phyloP scores from a whole-genome alignment of 495 filamentous ascomycete genomes.

The Penicillium turbatum region DNA sequence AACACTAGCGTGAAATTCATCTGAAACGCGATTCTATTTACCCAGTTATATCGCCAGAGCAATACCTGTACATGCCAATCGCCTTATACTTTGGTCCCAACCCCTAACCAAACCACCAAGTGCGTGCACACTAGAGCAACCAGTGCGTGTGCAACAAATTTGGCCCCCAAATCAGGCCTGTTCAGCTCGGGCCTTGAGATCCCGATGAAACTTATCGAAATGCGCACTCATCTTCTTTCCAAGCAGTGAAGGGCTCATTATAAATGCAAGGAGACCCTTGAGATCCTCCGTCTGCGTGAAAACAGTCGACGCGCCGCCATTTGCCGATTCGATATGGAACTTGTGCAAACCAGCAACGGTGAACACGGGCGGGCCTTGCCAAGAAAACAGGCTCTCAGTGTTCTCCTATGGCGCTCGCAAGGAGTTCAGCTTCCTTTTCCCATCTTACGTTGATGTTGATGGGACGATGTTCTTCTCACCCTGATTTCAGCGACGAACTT shows the following conservation, averaged over 20 bases:
- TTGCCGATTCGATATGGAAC: slow-evolving; percentile 23
- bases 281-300: slow-evolving; percentile 26
- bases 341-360: slow-evolving; percentile 23
- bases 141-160: background rate
- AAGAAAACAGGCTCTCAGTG: slow-evolving; percentile 21
- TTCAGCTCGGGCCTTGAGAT: slow-evolving; percentile 25
- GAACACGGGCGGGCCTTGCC: slow-evolving; percentile 30
- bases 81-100: background rate
- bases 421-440: slow-evolving; percentile 3
- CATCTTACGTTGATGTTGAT: too few species aligned
- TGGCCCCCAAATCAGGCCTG: slow-evolving; percentile 2
- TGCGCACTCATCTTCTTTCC: slow-evolving; percentile 22
- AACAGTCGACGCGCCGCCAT: slow-evolving; percentile 25
- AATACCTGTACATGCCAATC: background rate
- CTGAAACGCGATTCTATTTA: background rate
- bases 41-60: background rate
- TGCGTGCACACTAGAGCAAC: background rate
- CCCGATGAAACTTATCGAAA: slow-evolving; percentile 21
- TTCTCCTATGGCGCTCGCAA: slow-evolving; percentile 15
- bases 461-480: slow-evolving; percentile 9
- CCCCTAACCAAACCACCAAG: background rate
- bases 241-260: slow-evolving; percentile 21
- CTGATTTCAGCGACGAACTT: slow-evolving; percentile 27
- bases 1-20: background rate
- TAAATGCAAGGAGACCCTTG: slow-evolving; percentile 21